A percentile compares a stretch with the other conserved stretches of the same genome.
Evolutionary conservation across 768 basidiomycete species (phyloP).

Genomic region (Boletus sensibilis): DNA sequence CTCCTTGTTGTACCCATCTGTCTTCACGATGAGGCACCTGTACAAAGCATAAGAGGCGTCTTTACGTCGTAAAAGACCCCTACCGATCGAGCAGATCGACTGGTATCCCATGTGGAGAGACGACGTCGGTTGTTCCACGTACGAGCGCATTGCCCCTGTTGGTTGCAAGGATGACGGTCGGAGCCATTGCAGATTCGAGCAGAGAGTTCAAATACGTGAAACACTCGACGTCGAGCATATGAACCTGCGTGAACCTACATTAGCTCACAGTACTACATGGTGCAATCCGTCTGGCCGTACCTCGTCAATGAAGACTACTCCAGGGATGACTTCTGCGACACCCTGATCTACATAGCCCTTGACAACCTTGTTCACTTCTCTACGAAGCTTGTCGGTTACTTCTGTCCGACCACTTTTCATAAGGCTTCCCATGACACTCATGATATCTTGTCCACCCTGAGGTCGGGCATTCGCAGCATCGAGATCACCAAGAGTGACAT

Average conservation of each 20-base stretch:
- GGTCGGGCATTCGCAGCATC: conserved; percentile 97
- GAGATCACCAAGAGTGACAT: conserved; percentile 91
- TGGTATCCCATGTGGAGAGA: conserved; percentile 91
- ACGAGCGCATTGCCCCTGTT: conserved; percentile 93
- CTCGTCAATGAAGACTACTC: conserved; percentile 98
- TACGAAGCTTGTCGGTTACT: conserved; percentile 92
- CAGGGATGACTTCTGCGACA: conserved; percentile 95
- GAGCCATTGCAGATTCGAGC: conserved; percentile 94
- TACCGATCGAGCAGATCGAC: conserved; percentile 92
- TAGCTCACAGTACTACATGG: neutral
- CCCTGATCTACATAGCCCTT: conserved; percentile 98
- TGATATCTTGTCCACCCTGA: conserved; percentile 96
- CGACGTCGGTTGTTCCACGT: conserved; percentile 88
- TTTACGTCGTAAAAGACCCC: conserved; percentile 17
- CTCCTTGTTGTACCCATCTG: conserved; percentile 75
- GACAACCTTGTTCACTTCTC: conserved; percentile 97
- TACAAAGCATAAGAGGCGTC: conserved; percentile 7
- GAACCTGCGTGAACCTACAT: conserved; percentile 60
- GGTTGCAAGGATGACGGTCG: conserved; percentile 95
- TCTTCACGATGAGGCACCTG: conserved; percentile 94
- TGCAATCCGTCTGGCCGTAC: conserved; percentile 42
- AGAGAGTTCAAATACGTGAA: conserved; percentile 98
- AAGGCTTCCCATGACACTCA: conserved; percentile 93
- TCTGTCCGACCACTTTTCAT: conserved; percentile 94
- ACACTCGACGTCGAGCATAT: conserved; percentile 99